These are phyloP conservation scores for Phytopythium kandeliae DNA, from an alignment of 352 stramenopile genomes.

Conservation along the genomic window DNA sequence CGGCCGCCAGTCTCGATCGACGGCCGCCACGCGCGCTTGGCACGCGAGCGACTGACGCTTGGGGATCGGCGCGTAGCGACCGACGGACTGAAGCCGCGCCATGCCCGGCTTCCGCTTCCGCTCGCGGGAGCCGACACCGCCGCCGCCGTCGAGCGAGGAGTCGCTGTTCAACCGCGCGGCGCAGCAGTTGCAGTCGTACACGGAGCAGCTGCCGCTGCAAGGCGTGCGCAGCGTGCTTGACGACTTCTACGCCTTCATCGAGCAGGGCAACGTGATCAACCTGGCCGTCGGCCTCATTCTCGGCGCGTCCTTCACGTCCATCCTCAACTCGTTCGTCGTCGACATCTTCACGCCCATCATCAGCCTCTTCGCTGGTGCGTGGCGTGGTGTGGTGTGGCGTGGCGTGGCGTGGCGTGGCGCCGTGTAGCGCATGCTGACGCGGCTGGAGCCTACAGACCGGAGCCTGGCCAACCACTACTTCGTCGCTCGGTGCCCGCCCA, in stretches of 20 bases:
- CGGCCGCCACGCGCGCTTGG: too few species aligned
- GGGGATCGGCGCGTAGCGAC: too few species aligned
- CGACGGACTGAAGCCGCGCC: too few species aligned
- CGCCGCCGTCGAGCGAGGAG: conserved; percentile 13
- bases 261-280: conserved; percentile 73
- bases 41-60: too few species aligned
- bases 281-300: conserved; percentile 65
- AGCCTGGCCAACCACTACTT: conserved; percentile 59
- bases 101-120: conserved; percentile 6
- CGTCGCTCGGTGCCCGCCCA: conserved; percentile 42
- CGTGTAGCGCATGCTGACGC: too few species aligned
- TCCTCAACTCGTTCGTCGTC: conserved; percentile 65
- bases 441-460: conserved; percentile 42
- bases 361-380: conserved; percentile 57
- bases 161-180: conserved; percentile 16
- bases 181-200: conserved; percentile 13
- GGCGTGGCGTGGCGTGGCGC: too few species aligned
- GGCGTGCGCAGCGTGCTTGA: conserved; percentile 26
- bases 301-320: conserved; percentile 55
- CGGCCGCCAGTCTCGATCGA: too few species aligned
- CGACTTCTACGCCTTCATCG: conserved; percentile 72
- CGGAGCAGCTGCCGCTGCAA: conserved; percentile 9
- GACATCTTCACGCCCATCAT: conserved; percentile 62
- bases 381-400: background rate
- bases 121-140: conserved; percentile 5